Conservation (phyloP, 2,329 filamentous ascomycete genomes). For the Zalaria obscura region DNA sequence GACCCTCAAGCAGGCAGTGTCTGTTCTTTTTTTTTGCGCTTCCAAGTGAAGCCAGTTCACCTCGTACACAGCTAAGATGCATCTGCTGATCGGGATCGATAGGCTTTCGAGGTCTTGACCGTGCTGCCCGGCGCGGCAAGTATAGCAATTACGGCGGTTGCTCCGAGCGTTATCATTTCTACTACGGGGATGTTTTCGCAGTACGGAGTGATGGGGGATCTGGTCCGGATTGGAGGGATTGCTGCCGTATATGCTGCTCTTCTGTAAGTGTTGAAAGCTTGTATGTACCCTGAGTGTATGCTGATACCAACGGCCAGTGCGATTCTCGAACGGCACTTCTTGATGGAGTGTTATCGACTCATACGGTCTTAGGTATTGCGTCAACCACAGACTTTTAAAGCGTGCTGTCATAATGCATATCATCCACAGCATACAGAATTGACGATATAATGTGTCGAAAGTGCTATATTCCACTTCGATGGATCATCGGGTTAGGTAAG, state of each 20-base stretch:
- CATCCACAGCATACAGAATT: too few species aligned
- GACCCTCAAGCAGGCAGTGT: too few species aligned
- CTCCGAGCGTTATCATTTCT: conserved; percentile 22
- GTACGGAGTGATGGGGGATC: conserved; percentile 27
- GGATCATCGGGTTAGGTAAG: conserved; percentile 28
- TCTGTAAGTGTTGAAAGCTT: conserved; percentile 18
- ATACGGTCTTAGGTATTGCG: background rate
- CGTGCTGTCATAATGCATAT: too few species aligned
- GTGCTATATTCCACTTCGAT: background rate
- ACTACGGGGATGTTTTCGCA: conserved; percentile 13
- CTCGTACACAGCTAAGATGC: too few species aligned
- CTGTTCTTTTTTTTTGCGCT: conserved; percentile 1
- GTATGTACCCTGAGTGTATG: background rate
- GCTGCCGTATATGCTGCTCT: conserved; percentile 20
- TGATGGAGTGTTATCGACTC: conserved; percentile 2
- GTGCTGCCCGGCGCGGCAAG: conserved; percentile 19
- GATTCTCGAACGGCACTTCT: conserved; percentile 2
- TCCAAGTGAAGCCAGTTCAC: too few species aligned
- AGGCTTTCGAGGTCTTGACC: conserved; percentile 13
- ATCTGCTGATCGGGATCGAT: background rate
- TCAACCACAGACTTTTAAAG: too few species aligned
- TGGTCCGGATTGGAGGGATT: conserved; percentile 22
- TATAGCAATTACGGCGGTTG: conserved; percentile 20
- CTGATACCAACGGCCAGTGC: background rate
- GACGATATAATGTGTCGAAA: too few species aligned